Conservation (phyloP, 768 basidiomycete species). For the Lactarius evosmus region DNA sequence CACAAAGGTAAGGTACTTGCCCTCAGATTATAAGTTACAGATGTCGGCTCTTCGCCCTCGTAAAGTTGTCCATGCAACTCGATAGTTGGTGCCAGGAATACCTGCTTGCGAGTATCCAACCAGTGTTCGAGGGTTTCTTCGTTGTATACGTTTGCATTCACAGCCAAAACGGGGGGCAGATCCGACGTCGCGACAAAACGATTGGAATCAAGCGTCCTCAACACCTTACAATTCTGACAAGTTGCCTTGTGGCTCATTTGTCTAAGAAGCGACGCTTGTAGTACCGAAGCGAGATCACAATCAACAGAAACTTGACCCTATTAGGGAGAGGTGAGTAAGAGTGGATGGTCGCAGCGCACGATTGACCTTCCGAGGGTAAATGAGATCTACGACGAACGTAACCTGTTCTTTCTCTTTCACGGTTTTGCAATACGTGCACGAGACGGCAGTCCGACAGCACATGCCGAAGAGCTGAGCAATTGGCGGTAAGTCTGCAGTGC, state of each 20-base stretch:
- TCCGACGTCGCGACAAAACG: slow-evolving; percentile 61
- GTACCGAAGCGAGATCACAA: slow-evolving; percentile 60
- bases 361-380: slow-evolving; percentile 80
- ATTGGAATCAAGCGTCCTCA: slow-evolving; percentile 65
- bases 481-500: slow-evolving; percentile 48
- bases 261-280: slow-evolving; percentile 73
- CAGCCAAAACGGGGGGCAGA: slow-evolving; percentile 78
- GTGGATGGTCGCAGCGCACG: not conserved
- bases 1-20: slow-evolving; percentile 42
- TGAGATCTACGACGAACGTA: slow-evolving; percentile 80
- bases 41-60: slow-evolving; percentile 53
- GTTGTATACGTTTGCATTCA: slow-evolving; percentile 81
- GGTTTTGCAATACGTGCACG: slow-evolving; percentile 71
- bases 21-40: slow-evolving; percentile 65
- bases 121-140: slow-evolving; percentile 73
- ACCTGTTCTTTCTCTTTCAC: slow-evolving; percentile 71
- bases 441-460: slow-evolving; percentile 68
- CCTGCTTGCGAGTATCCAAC: slow-evolving; percentile 58
- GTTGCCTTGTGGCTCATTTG: slow-evolving; percentile 83
- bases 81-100: slow-evolving; percentile 59
- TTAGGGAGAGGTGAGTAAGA: slow-evolving; percentile 32
- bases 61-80: slow-evolving; percentile 58
- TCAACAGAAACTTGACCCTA: slow-evolving; percentile 37
- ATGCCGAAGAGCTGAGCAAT: slow-evolving; percentile 86
- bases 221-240: slow-evolving; percentile 79